Conservation (phyloP, 116 monocot genomes). For the Trichopus zeylanicus region DNA sequence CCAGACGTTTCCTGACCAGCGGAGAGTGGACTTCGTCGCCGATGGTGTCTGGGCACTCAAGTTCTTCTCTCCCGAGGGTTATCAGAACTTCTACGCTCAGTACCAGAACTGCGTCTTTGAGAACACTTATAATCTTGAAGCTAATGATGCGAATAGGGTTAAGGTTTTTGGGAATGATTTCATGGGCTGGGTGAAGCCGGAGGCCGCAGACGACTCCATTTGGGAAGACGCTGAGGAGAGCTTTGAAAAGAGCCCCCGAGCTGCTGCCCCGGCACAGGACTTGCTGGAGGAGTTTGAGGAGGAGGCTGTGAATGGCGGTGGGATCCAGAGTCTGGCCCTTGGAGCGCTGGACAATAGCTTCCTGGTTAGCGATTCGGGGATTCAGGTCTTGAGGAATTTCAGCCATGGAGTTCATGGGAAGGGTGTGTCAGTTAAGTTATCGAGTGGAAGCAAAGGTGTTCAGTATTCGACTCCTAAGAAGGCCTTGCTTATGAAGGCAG, state of each 20-base stretch:
- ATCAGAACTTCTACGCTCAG: slow-evolving; percentile 30
- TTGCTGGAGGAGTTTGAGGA: slow-evolving; percentile 89
- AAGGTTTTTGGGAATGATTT: slow-evolving; percentile 91
- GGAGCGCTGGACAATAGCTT: slow-evolving; percentile 93
- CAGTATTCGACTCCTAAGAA: slow-evolving; percentile 74
- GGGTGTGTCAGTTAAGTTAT: slow-evolving; percentile 61
- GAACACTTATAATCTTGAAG: slow-evolving; percentile 60
- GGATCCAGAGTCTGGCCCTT: slow-evolving; percentile 82
- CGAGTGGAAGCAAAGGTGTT: neutral
- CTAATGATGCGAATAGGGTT: slow-evolving; percentile 44
- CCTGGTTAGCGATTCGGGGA: slow-evolving; percentile 67
- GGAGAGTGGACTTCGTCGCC: slow-evolving; percentile 82
- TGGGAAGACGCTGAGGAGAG: slow-evolving; percentile 87
- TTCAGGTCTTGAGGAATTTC: slow-evolving; percentile 94
- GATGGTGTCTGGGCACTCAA: slow-evolving; percentile 93
- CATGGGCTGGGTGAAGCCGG: slow-evolving; percentile 79
- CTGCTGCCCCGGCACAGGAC: slow-evolving; percentile 11
- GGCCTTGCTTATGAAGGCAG: slow-evolving; percentile 83
- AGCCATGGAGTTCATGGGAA: slow-evolving; percentile 93
- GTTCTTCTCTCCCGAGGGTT: slow-evolving; percentile 37
- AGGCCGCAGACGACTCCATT: slow-evolving; percentile 63
- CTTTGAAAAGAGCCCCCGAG: slow-evolving; percentile 33
- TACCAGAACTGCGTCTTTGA: slow-evolving; percentile 71
- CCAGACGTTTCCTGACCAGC: slow-evolving; percentile 74
- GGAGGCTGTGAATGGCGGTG: slow-evolving; percentile 41